Conservation (phyloP, 495 filamentous ascomycete genomes). For the Neurospora tetraspora region DNA sequence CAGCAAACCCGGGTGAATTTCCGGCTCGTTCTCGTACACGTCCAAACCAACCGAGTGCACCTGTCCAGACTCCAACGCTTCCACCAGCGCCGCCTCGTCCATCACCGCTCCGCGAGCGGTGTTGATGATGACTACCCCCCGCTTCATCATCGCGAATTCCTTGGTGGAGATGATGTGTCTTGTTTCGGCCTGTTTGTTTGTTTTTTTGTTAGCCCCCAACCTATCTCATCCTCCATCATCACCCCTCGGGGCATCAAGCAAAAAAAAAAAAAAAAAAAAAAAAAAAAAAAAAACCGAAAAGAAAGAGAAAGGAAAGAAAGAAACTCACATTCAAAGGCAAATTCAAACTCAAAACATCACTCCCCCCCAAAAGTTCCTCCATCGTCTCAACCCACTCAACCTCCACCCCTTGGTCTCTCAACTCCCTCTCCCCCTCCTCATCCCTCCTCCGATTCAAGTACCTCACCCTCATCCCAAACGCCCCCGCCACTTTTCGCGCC, state of each 20-base stretch:
- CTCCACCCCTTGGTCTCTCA: constrained; percentile 53
- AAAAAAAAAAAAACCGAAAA: too few species aligned
- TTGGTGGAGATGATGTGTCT: constrained; percentile 53
- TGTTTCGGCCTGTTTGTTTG: constrained; percentile 44
- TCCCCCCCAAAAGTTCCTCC: constrained; percentile 52
- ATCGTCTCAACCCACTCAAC: constrained; percentile 54
- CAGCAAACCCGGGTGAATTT: constrained; percentile 60
- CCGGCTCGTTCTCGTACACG: constrained; percentile 72
- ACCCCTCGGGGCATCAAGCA: too few species aligned
- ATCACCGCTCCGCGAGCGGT: constrained; percentile 62
- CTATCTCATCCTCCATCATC: too few species aligned
- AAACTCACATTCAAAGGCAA: constrained; percentile 58
- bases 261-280: too few species aligned
- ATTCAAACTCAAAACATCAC: constrained; percentile 71
- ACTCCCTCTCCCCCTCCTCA: constrained; percentile 40
- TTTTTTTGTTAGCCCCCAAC: too few species aligned
- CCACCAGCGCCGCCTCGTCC: constrained; percentile 62
- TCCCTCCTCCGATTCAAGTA: constrained; percentile 55
- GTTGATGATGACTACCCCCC: constrained; percentile 60
- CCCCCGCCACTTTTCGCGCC: constrained; percentile 35
- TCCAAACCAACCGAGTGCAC: constrained; percentile 62
- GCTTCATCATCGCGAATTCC: constrained; percentile 62
- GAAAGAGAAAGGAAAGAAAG: too few species aligned
- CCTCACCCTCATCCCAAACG: constrained; percentile 55
- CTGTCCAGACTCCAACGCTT: constrained; percentile 57